Evolutionary conservation across 2,329 filamentous ascomycete genomes (phyloP).

Genomic region (Epichloe coenophiala): DNA sequence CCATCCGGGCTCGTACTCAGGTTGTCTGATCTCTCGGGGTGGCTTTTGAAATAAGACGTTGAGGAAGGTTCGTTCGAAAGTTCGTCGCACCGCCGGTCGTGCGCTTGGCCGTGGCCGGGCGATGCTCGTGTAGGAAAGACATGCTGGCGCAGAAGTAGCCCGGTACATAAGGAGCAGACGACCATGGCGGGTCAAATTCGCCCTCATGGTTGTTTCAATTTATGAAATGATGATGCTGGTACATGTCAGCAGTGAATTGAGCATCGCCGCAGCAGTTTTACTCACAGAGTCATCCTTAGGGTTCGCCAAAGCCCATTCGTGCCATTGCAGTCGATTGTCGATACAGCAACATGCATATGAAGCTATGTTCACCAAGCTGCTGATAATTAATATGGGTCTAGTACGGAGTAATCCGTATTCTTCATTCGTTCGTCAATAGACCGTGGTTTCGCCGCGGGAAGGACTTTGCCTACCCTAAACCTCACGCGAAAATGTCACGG

Average conservation of each 20-base stretch:
- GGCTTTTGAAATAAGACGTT: conserved; percentile 44
- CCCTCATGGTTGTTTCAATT: conserved; percentile 27
- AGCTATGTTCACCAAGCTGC: background rate
- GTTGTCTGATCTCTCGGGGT: conserved; percentile 44
- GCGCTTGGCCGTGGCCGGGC: conserved; percentile 15
- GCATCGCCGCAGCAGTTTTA: background rate
- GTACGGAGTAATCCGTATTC: background rate
- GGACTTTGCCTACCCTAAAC: too few relatives aligned
- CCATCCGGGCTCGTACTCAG: conserved; percentile 57
- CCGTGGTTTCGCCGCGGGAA: too few relatives aligned
- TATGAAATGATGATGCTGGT: conserved; percentile 10
- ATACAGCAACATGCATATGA: background rate
- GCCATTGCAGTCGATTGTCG: background rate
- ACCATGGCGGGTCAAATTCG: conserved; percentile 30
- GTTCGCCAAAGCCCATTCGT: background rate
- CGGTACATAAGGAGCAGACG: conserved; percentile 25
- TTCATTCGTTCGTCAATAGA: too few relatives aligned
- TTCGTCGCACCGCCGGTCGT: conserved; percentile 11
- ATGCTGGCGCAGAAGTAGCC: conserved; percentile 18
- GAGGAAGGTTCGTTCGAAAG: conserved; percentile 38
- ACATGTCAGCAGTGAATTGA: background rate
- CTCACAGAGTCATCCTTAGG: background rate
- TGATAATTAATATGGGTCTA: conserved; percentile 1
- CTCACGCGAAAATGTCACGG: too few relatives aligned
- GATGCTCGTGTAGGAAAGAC: conserved; percentile 17